A percentile compares a stretch with the other conserved stretches of the same genome.
These are phyloP conservation scores for Stagonosporopsis cucurbitacearum DNA, from an alignment of 2,329 filamentous ascomycete genomes.

Conservation along the genomic window DNA sequence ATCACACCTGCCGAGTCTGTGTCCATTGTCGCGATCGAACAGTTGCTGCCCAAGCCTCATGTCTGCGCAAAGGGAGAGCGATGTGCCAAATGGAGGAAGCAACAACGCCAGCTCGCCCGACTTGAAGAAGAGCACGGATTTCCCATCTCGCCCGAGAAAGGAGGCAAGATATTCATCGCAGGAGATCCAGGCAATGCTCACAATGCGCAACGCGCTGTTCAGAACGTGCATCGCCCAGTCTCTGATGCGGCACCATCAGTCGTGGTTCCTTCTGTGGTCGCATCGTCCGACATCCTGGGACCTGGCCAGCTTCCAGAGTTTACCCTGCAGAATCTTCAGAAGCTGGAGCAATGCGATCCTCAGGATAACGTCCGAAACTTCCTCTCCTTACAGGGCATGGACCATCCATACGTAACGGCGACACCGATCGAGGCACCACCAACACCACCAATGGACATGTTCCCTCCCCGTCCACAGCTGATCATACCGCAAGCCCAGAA, in stretches of 20 bases:
- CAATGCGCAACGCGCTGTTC: conserved; percentile 62
- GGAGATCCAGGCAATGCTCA: conserved; percentile 80
- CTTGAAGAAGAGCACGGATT: conserved; percentile 73
- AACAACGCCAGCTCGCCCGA: conserved; percentile 76
- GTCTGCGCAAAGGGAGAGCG: conserved; percentile 85
- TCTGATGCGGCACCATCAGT: conserved; percentile 71
- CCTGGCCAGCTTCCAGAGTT: conserved; percentile 69
- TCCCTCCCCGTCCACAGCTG: conserved; percentile 44
- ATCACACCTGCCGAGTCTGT: conserved; percentile 83
- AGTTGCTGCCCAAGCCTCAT: conserved; percentile 83
- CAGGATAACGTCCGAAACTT: conserved; percentile 95
- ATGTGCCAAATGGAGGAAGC: conserved; percentile 81
- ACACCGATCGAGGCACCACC: conserved; percentile 64
- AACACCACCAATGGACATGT: conserved; percentile 50
- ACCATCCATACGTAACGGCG: conserved; percentile 67
- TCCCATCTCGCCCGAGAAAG: conserved; percentile 67
- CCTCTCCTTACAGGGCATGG: conserved; percentile 78
- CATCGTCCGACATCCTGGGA: conserved; percentile 88
- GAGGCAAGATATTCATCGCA: conserved; percentile 76
- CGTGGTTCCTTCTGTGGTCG: conserved; percentile 70
- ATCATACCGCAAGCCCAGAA: conserved; percentile 39
- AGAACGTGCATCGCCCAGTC: conserved; percentile 67
- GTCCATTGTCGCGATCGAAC: conserved; percentile 91
- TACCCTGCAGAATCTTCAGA: conserved; percentile 75
- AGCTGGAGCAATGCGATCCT: conserved; percentile 75